Evolutionary conservation across 106 monocot genomes (phyloP), one percentile per base, ranked within the genome.

Genomic region (Platanthera guangdongensis): DNA sequence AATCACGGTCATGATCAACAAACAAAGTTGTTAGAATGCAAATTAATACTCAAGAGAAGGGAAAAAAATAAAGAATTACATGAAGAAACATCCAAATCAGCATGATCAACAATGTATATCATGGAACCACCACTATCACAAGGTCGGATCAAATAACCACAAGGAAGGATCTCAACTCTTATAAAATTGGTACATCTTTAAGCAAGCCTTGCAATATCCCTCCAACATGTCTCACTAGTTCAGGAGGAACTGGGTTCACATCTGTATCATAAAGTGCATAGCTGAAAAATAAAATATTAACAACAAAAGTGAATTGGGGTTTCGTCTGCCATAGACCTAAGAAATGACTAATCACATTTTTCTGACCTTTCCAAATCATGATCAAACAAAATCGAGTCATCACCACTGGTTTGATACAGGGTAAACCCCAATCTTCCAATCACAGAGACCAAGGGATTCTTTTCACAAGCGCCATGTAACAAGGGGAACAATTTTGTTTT

Each of bases 371-470:
- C 94, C 16, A 99, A 74, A 60, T 99, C 99, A 85, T 94, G 99
- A 86, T 99, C 99, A 86, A 88, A 99, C 68, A 99, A 72, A 45
- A 99, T 91, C 25, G 99, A 99, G 73, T 99, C 71, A 72, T 99
- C 99, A 72, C 99, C 99, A 78, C 94, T 94, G 28, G 99, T 99
- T 19, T 87, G 92, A 73, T 99, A 94, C 4, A 99, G 86, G 30
- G 94, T 94, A 65, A 99, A 85, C 21, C 94, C 94, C 50, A 99
- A 80, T 82, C 94, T 86, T 50, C 91, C 80, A 55, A 99, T 94
- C 49, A 94, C 52, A 53, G 90, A 83, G 76, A 92, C 94, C 85
- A 99, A 64, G 59, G 99, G 99, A 77, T 99, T 99, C 68, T 94
- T 91, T 48, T 92, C 79, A 50, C 94, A 94, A 30, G 85, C 94